Evolutionary conservation across 176 grass and related monocot species (phyloP), one percentile per base, ranked within the genome.

Genomic region (Oryza longistaminata): DNA sequence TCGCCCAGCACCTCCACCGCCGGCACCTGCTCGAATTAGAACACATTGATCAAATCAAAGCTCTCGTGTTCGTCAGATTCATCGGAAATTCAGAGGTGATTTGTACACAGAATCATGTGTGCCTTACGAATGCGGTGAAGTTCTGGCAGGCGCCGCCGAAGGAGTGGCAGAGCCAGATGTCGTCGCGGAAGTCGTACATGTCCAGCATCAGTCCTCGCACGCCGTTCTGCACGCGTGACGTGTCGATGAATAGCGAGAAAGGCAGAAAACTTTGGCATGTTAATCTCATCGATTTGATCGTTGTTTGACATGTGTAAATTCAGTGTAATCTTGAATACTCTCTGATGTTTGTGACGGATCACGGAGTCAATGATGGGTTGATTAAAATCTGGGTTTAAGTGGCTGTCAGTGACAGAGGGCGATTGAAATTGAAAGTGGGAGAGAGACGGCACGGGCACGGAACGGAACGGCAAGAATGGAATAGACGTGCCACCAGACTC

Each of bases 181-280:
- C 89, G 73, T 93, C 52, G 2, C 77, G 74, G 83, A 90, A 98
- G 90, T 95, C 93, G 77, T 98, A 98, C 96, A 95, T 98, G 70
- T 98, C 93, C 85, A 98, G 93, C 96, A 98, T 98, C 83, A 95
- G 88, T 0, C 96, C 96, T 68, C 96, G 80, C 33, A 98, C 91
- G 73, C 96, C 93, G 78, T 89, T 94, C 96, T 98, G 86, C 86
- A 62, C 43, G 39, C 34, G 34, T 35, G 4, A 49, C 45, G 45
- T 48, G 3, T 11, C 9, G 10, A 43, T 10, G 42, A 2, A 9
- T 42, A 43, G 9, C 42, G 9, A 21, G 15, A 6, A 21, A 58
- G 21, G 0, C 19, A 61, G 6, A 27, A 8, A 58, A 1, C 9
- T n/a, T 9, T 7, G 7, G 21, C 55, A 22, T 21, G 55, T 62